Base-by-base conservation (phyloP, 1,284 basidiomycete species). In the Waitea zeae region DNA sequence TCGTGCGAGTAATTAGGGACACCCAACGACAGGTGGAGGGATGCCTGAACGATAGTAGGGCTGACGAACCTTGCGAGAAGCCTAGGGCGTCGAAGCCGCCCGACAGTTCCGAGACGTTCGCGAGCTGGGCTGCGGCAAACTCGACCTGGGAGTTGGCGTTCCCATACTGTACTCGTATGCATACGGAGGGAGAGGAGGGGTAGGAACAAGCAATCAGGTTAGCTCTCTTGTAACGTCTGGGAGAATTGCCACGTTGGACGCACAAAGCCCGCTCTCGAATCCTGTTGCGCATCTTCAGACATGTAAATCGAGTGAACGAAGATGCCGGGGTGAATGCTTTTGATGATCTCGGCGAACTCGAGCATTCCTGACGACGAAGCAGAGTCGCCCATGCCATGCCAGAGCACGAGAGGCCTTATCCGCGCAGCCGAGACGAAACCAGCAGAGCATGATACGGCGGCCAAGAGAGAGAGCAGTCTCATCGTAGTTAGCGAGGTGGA, bases 81-180 rank as follows among this genome's bases (percentile, higher is more conserved):
- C 90, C 90, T 37, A 95, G 79, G 2, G 79, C 90, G 51, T 95
- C 86, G 46, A 92, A 93, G 12, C 89, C 89, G 28, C 52, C 46
- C 31, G 57, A 40, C 5, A 97, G 65, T 47, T 93, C 78, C 1
- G 75, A 62, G 17, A 90, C 64, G 2, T 51, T 57, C 18, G 58
- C 56, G 3, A 96, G 58, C 51, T 92, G 80, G 30, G 68, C 59
- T 29, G 79, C 65, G 1, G 76, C 84, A 18, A 62, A 34, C 17
- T 61, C 61, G 2, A 93, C 47, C 45, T 93, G 84, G 3, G 68
- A 62, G 42, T 83, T 67, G 24, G 87, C 71, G 43, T 81, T 73
- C 31, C 88, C 89, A 44, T 81, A 89, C 83, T 87, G 42, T 6
- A n/a, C 34, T 24, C 22, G n/a, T 26, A 7, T n/a, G n/a, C n/a